A percentile compares a stretch with the other conserved stretches of the same genome.
These are phyloP conservation scores for Nissolia schottii DNA, from an alignment of 306 rosid genomes.

Conservation along the genomic window DNA sequence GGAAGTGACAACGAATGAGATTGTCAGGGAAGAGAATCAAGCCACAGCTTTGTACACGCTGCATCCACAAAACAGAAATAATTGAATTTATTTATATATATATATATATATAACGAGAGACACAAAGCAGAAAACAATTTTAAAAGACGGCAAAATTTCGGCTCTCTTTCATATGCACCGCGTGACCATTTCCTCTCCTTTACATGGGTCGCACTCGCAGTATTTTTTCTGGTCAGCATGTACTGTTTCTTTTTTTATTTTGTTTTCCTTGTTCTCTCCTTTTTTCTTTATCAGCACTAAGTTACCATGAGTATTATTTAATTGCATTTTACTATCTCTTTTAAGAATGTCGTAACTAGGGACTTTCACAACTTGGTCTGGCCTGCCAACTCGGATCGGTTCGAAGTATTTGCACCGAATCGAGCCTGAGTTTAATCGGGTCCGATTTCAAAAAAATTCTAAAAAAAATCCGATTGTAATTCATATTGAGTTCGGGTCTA, in stretches of 20 bases:
- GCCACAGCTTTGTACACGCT: constrained; percentile 44
- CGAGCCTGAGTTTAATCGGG: no score
- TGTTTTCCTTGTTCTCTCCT: not conserved
- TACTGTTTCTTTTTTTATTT: not conserved
- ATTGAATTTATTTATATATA: no score
- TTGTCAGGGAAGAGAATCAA: constrained; percentile 42
- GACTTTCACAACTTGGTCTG: no score
- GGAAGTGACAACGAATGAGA: constrained; percentile 35
- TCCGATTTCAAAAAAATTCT: no score
- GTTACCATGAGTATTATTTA: no score
- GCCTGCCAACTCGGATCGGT: no score
- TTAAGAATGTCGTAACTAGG: no score
- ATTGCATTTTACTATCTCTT: no score
- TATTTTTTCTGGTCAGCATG: not conserved
- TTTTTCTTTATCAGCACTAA: not conserved
- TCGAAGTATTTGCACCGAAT: no score
- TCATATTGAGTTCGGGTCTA: no score
- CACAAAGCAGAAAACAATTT: not conserved
- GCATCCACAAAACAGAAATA: constrained; percentile 53
- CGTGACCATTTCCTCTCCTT: not conserved
- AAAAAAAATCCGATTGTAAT: no score
- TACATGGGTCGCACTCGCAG: constrained; percentile 9
- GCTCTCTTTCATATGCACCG: not conserved
- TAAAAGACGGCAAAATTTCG: not conserved
- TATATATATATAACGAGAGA: not conserved